Evolutionary conservation across 1,284 basidiomycete genomes (phyloP).

Genomic region (Ganoderma resinaceum): DNA sequence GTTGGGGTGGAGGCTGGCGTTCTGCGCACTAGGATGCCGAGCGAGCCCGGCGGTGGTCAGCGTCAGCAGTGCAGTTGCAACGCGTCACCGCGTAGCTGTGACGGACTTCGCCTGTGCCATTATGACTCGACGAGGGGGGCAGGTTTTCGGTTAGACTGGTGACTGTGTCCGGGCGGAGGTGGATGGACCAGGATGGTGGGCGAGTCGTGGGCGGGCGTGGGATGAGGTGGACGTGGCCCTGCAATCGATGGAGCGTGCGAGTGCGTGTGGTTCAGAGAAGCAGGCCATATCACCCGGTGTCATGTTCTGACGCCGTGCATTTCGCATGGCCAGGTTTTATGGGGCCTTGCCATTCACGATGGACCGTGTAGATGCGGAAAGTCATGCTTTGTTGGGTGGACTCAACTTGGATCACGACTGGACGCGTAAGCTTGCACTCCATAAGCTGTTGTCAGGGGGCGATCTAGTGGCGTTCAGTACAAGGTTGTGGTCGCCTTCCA

Average conservation of each 20-base stretch:
- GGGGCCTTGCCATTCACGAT: background rate
- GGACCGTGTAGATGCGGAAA: background rate
- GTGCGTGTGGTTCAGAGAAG: background rate
- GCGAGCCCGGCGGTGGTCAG: background rate
- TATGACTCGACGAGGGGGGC: background rate
- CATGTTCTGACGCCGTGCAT: background rate
- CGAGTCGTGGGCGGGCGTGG: background rate
- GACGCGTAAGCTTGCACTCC: background rate
- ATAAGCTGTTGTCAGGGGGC: background rate
- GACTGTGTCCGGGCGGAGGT: background rate
- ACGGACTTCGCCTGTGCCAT: background rate
- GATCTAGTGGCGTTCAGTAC: background rate
- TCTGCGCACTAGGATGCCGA: background rate
- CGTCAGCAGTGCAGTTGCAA: background rate
- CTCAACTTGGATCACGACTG: background rate
- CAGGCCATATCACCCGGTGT: background rate
- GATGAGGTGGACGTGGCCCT: background rate
- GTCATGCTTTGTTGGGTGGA: background rate
- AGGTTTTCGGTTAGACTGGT: background rate
- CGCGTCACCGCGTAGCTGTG: background rate
- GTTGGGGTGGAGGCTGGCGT: conserved; percentile 8
- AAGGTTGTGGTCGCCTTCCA: background rate
- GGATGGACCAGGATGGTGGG: too few species aligned
- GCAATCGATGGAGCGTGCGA: background rate
- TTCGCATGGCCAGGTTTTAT: background rate